phyloP scores from a whole-genome alignment of 2,329 filamentous ascomycete genomes.

The Didymella pinodella region DNA sequence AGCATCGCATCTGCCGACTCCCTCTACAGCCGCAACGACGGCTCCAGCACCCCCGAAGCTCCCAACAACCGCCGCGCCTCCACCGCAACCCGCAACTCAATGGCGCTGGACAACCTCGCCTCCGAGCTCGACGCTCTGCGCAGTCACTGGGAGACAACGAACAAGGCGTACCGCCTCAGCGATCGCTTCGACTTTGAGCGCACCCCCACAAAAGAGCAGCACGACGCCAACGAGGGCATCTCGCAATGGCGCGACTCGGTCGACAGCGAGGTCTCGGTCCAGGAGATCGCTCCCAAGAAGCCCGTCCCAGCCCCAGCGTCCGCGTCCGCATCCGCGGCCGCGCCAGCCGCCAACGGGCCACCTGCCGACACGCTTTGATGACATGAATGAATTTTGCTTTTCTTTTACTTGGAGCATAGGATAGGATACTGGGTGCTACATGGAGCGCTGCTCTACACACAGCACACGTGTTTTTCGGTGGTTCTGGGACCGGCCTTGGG shows the following conservation, averaged over 20 bases:
- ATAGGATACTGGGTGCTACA: slow-evolving; percentile 10
- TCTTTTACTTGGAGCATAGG: background rate
- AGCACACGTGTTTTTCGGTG: background rate
- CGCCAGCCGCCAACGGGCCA: slow-evolving; percentile 9
- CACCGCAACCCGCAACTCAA: slow-evolving; percentile 61
- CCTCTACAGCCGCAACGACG: slow-evolving; percentile 55
- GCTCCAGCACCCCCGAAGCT: slow-evolving; percentile 46
- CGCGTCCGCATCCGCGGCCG: slow-evolving; percentile 1
- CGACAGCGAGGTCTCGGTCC: slow-evolving; percentile 12
- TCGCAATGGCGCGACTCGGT: slow-evolving; percentile 44
- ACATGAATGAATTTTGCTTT: slow-evolving; percentile 6
- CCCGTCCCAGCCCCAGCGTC: slow-evolving; percentile 1
- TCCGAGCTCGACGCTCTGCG: slow-evolving; percentile 90
- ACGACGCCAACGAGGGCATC: slow-evolving; percentile 44
- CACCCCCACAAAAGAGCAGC: slow-evolving; percentile 49
- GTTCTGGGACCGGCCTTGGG: background rate
- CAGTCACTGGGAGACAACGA: slow-evolving; percentile 93
- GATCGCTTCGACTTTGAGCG: slow-evolving; percentile 87
- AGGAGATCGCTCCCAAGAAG: slow-evolving; percentile 18
- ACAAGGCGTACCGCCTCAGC: slow-evolving; percentile 91
- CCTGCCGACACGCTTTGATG: slow-evolving; percentile 21
- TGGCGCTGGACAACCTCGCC: slow-evolving; percentile 88
- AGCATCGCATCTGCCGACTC: slow-evolving; percentile 68
- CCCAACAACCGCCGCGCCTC: slow-evolving; percentile 38
- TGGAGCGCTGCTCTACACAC: background rate